These are phyloP conservation scores for Malus hybrid DNA, from an alignment of 331 rosid species.

Conservation along the genomic window DNA sequence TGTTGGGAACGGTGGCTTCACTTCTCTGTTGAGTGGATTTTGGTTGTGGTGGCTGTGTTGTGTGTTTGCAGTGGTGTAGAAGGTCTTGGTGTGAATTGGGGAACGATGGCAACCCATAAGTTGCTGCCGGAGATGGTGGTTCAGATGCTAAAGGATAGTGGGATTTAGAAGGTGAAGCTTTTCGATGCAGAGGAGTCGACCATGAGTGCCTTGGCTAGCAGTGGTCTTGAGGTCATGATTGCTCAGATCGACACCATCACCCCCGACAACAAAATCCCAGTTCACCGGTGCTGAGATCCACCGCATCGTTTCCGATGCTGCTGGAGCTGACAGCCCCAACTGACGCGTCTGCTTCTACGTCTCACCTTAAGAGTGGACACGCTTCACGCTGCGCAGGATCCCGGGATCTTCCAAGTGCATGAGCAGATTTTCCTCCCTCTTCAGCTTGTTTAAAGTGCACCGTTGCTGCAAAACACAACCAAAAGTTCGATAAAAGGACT, in stretches of 20 bases:
- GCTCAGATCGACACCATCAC: slow-evolving; percentile 15
- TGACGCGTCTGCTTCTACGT: too few relatives aligned
- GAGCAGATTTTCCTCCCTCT: too few relatives aligned
- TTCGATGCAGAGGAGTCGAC: slow-evolving; percentile 73
- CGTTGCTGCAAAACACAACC: too few relatives aligned
- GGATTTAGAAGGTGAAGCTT: slow-evolving; percentile 84
- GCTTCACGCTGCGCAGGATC: too few relatives aligned
- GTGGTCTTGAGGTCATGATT: slow-evolving; percentile 81
- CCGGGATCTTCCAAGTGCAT: too few relatives aligned
- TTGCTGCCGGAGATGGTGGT: slow-evolving; percentile 71
- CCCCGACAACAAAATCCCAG: too few relatives aligned
- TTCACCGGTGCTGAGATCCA: too few relatives aligned
- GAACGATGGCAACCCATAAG: slow-evolving; percentile 71
- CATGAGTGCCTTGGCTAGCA: slow-evolving; percentile 74
- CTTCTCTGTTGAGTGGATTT: slow-evolving; percentile 24
- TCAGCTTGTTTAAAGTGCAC: too few relatives aligned
- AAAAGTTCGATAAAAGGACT: too few relatives aligned
- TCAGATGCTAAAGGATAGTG: slow-evolving; percentile 78
- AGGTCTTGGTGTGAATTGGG: slow-evolving; percentile 28
- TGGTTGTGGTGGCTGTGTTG: slow-evolving; percentile 17
- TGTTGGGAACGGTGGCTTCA: slow-evolving; percentile 1
- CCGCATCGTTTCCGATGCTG: too few relatives aligned
- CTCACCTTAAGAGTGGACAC: too few relatives aligned
- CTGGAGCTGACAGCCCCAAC: too few relatives aligned
- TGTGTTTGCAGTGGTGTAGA: slow-evolving; percentile 64